Conservation (phyloP, 1,284 basidiomycete genomes). For the Pascua sp. region DNA sequence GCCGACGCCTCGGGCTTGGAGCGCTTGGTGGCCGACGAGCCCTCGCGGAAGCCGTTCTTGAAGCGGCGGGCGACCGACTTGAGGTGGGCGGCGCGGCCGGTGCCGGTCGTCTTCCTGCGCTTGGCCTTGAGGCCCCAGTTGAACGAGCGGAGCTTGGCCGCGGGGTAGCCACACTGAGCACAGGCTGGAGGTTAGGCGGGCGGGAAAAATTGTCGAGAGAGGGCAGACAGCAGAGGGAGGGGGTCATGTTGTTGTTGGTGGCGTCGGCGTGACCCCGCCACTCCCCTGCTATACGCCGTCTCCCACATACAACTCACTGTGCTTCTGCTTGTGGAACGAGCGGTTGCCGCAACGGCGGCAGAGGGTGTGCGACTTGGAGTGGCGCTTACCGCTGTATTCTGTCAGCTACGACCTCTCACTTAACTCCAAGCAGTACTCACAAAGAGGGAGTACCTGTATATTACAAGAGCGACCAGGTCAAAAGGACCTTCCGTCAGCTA, state of each 20-base stretch:
- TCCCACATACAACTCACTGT: conserved; percentile 61
- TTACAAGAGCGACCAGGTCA: conserved; percentile 62
- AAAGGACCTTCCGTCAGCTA: conserved; percentile 48
- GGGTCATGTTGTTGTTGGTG: background rate
- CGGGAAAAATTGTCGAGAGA: background rate
- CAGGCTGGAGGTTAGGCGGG: conserved; percentile 60
- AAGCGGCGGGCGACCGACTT: conserved; percentile 86
- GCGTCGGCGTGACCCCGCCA: background rate
- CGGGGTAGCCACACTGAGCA: conserved; percentile 92
- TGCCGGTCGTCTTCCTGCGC: conserved; percentile 95
- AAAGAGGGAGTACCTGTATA: conserved; percentile 78
- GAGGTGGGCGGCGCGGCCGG: conserved; percentile 93
- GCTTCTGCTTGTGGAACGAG: conserved; percentile 95
- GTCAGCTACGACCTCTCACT: conserved; percentile 5
- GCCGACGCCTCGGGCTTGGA: conserved; percentile 53
- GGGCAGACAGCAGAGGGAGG: background rate
- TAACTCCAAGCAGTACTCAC: conserved; percentile 48
- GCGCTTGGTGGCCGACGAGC: conserved; percentile 55
- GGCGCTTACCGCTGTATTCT: conserved; percentile 71
- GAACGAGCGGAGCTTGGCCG: conserved; percentile 91
- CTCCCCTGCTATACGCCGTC: background rate
- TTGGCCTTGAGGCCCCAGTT: conserved; percentile 99
- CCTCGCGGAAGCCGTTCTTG: conserved; percentile 94
- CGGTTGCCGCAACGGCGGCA: conserved; percentile 91
- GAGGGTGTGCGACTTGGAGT: conserved; percentile 97